Base-by-base conservation (phyloP, 2,329 filamentous ascomycete species). In the Cordyceps farinosa region DNA sequence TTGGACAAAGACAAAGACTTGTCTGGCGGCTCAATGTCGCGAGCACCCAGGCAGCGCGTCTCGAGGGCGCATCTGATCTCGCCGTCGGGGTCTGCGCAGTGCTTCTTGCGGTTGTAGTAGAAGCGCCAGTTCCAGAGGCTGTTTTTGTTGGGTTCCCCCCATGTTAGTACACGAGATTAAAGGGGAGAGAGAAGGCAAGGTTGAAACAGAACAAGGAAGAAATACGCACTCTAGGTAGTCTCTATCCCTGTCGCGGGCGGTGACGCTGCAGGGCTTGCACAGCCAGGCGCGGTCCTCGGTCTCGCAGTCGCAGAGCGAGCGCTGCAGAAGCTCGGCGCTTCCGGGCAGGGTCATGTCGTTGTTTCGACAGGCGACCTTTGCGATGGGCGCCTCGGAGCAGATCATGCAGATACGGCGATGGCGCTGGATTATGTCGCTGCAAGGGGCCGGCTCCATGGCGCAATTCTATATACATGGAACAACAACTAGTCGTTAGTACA, bases 61-160 rank as follows among this genome's bases (percentile, higher is more conserved):
- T 88, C 89, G n/a, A 91, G 86, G 0, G 92, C 93, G 72, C 93
- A 98, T 66, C 91, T 87, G 15, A 97, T 92, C 36, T 92, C 93
- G 69, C 94, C 89, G 70, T 92, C 88, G 38, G 92, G 92, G 69
- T 96, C 91, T 91, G 27, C 87, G 88, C 3, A 93, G 89, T 0
- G 91, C 87, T 67, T 91, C 90, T 22, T 22, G 22, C 22, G 22
- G 17, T 88, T 89, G 73, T 97, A 97, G 30, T 91, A 87, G 47
- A 86, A 91, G 57, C 93, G 88, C 93, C 93, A 97, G 66, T 87
- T 90, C 92, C 93, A 97, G 61, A 93, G 91, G 4, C 84, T 87
- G 42, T 27, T 32, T 22, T 22, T 22, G 22, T 22, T 22, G 22
- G 22, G 22, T 22, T 22, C 22, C 22, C 22, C 22, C 22, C 22